Evolutionary conservation across 1,139 yeast genomes (phyloP).

Genomic region (Pichia inconspicua): DNA sequence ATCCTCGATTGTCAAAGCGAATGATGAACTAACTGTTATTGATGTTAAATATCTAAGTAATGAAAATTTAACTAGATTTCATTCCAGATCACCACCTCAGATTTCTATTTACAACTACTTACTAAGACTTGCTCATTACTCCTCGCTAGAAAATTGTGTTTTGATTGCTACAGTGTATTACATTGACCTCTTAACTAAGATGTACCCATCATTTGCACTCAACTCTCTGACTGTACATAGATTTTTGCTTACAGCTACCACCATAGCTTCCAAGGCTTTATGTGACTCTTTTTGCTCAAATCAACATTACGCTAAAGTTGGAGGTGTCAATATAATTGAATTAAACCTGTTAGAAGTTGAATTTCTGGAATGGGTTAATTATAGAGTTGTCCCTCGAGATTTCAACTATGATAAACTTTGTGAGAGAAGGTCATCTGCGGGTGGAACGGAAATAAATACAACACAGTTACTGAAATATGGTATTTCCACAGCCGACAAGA

Average conservation of each 20-base stretch:
- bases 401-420: slow-evolving; percentile 21
- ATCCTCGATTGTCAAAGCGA: slow-evolving; percentile 32
- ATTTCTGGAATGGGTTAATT: slow-evolving; percentile 71
- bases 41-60: slow-evolving; percentile 20
- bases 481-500: slow-evolving; percentile 29
- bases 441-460: slow-evolving; percentile 18
- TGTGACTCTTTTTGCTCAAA: slow-evolving; percentile 94
- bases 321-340: slow-evolving; percentile 84
- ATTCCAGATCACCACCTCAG: slow-evolving; percentile 85
- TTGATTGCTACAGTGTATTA: slow-evolving; percentile 76
- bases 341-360: slow-evolving; percentile 83
- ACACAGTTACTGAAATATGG: slow-evolving; percentile 19
- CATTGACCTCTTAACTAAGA: slow-evolving; percentile 74
- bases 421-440: slow-evolving; percentile 21
- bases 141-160: slow-evolving; percentile 77
- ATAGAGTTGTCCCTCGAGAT: slow-evolving; percentile 61
- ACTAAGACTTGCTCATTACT: slow-evolving; percentile 70
- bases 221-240: slow-evolving; percentile 92
- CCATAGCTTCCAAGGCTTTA: slow-evolving; percentile 84
- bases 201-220: slow-evolving; percentile 72
- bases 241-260: slow-evolving; percentile 81
- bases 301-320: slow-evolving; percentile 90
- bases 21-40: slow-evolving; percentile 19
- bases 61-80: slow-evolving; percentile 69
- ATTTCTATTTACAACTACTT: slow-evolving; percentile 77